These are phyloP conservation scores for Venturia pyrina DNA, from an alignment of 2,329 filamentous ascomycete species.

Conservation along the genomic window DNA sequence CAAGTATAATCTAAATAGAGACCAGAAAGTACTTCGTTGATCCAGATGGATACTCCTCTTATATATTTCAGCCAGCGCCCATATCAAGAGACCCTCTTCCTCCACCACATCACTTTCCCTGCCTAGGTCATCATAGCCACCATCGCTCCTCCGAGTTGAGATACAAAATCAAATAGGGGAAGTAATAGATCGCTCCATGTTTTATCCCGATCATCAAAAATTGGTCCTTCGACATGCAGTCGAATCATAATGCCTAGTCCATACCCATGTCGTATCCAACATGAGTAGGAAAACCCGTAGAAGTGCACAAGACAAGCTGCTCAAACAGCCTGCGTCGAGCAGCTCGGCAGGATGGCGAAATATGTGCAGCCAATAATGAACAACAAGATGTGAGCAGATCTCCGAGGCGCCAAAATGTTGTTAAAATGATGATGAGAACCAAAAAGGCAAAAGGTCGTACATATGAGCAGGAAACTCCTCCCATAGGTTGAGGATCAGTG, in stretches of 20 bases:
- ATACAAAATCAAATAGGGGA: neutral
- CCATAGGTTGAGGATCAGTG: neutral
- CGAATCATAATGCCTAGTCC: neutral
- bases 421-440: neutral
- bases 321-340: constrained; percentile 5
- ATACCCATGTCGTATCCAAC: constrained; percentile 2
- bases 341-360: neutral
- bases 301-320: neutral
- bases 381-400: neutral
- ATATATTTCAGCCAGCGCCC: neutral
- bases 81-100: neutral
- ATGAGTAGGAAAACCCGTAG: neutral
- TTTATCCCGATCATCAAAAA: neutral
- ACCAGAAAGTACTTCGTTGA: neutral
- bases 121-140: neutral
- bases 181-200: neutral
- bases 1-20: neutral
- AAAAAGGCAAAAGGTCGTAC: neutral
- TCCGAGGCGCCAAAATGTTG: neutral
- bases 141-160: neutral
- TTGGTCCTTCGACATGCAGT: neutral
- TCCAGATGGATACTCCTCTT: neutral
- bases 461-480: neutral
- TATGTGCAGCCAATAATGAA: neutral
- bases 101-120: neutral